Conservation (phyloP, 352 stramenopile species). For the Phytopythium kandeliae region DNA sequence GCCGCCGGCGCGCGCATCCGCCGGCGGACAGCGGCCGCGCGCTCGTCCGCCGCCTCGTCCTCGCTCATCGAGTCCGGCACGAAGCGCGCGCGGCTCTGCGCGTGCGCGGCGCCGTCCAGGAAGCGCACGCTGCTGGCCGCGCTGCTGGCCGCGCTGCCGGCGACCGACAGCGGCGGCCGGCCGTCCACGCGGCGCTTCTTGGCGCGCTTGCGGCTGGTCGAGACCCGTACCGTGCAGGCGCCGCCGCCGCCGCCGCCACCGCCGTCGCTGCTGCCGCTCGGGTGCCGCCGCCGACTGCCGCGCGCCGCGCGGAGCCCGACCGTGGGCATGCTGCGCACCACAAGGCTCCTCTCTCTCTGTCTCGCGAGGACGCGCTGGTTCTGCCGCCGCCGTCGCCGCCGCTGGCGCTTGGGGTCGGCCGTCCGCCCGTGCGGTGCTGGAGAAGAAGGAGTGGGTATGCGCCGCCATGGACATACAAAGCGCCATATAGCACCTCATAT, state of each 20-base stretch:
- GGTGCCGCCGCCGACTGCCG: neutral
- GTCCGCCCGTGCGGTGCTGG: too few species aligned
- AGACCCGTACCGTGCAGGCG: neutral
- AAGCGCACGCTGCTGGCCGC: conserved; percentile 4
- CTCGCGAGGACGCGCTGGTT: too few species aligned
- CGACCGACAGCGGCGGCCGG: neutral
- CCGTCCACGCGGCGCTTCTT: conserved; percentile 7
- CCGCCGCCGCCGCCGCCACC: too few species aligned
- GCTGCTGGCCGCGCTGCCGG: neutral
- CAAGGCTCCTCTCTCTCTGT: too few species aligned
- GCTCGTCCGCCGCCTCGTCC: conserved; percentile 9
- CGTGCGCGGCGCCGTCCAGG: conserved; percentile 1
- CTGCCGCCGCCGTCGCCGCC: neutral
- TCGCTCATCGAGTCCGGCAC: conserved; percentile 25
- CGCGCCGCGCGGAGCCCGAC: conserved; percentile 1
- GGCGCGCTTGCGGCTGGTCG: conserved; percentile 1
- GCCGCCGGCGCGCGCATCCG: too few species aligned
- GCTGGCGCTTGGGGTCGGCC: too few species aligned
- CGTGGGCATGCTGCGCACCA: too few species aligned
- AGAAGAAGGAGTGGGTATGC: too few species aligned
- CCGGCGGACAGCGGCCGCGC: neutral
- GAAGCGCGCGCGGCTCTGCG: conserved; percentile 15
- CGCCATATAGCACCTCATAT: too few species aligned
- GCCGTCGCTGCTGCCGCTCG: too few species aligned
- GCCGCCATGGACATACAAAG: too few species aligned